A percentile compares a stretch with the other conserved stretches of the same genome.
These are phyloP conservation scores for Fusarium odoratissimum DNA, from an alignment of 2,329 filamentous ascomycete species.

Conservation along the genomic window DNA sequence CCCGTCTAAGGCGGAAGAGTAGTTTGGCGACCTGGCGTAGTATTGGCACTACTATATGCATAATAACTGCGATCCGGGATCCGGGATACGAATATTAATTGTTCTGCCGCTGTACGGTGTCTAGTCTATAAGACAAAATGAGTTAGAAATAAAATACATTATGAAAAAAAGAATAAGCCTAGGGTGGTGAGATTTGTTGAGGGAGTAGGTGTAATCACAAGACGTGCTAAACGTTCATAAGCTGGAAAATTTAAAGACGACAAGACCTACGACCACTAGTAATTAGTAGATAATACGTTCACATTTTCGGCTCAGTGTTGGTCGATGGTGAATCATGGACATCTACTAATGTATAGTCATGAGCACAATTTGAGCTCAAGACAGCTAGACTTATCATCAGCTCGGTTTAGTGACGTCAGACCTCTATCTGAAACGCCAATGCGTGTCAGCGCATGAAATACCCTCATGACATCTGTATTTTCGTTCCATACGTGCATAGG, in stretches of 20 bases:
- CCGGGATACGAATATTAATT: background rate
- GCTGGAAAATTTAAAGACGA: background rate
- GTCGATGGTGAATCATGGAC: conserved; percentile 13
- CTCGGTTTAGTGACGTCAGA: conserved; percentile 22
- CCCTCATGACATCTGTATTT: background rate
- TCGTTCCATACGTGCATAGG: background rate
- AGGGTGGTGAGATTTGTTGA: background rate
- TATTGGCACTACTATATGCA: background rate
- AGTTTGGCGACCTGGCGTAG: background rate
- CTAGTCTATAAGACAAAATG: background rate
- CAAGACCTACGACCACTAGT: background rate
- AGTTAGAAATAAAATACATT: background rate
- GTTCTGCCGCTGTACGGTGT: background rate
- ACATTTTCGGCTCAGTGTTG: background rate
- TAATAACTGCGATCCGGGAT: background rate
- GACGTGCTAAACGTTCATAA: background rate
- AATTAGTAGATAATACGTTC: background rate
- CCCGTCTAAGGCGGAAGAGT: background rate
- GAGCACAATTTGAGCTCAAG: background rate
- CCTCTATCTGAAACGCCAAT: background rate
- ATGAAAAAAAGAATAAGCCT: background rate
- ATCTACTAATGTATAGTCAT: background rate
- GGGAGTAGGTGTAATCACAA: background rate
- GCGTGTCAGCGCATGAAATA: conserved; percentile 1
- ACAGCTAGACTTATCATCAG: background rate